Base-by-base conservation (phyloP, 768 basidiomycete genomes). In the Suillus paluster region DNA sequence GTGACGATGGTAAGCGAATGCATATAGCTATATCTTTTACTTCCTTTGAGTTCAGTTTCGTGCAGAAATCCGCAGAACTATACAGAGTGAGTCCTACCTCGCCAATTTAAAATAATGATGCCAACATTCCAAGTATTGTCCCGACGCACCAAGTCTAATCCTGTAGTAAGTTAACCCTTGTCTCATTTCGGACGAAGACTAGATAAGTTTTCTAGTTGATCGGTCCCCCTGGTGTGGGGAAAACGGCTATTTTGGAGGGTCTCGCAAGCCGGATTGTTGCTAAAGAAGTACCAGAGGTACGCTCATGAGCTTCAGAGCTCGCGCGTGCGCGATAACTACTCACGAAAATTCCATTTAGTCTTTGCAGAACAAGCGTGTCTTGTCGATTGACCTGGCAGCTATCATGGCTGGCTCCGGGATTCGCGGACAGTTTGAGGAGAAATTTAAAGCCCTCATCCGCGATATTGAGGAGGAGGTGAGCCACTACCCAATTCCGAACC, bases 191-290 rank as follows among this genome's bases (percentile, higher is more conserved):
- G 17, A 10, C 33, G 27, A 19, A 9, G 12, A 34, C 34, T 36
- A 14, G 45, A 38, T 5, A 19, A 6, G 12, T 30, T 49, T 57
- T 23, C 10, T 62, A 91, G 89, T 82, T 92, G 50, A 91, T 93
- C 59, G 91, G 92, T 7, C 88, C 92, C 27, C 92, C 94, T 3
- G 95, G 95, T 61, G 93, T 95, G 14, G 95, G 95, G 0, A 97
- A 97, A 77, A 97, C 95, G 0, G 94, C 95, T 0, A 95, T 97
- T 57, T 73, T 96, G 14, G 95, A 96, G 76, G 95, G 95, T 3
- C 82, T 97, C 17, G 95, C 95, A 0, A 90, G 85, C 66, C 81
- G 95, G 25, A 95, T 97, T 57, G 87, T 96, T 1, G 85, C 90
- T 4, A 92, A 89, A 71, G 94, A 96, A 72, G 95, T 97, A 9